Evolutionary conservation across 192 early-diverging fungal genomes (phyloP).

Genomic region (Backusella tarrabulga): DNA sequence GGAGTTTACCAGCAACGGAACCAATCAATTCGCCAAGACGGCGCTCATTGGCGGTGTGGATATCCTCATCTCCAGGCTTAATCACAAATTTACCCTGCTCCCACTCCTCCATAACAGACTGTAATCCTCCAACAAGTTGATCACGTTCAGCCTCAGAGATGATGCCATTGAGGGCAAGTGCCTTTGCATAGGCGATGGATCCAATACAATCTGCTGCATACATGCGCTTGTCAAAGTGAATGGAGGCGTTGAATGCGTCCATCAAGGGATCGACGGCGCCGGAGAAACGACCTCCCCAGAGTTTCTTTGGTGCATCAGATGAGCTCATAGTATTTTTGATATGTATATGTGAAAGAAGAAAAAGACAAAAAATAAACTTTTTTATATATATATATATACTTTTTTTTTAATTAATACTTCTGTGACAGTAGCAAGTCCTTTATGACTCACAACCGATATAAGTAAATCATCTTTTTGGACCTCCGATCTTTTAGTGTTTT

Average conservation of each 20-base stretch:
- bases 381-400: neutral
- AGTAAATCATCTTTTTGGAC: neutral
- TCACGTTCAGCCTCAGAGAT: slow-evolving; percentile 75
- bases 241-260: slow-evolving; percentile 95
- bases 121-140: slow-evolving; percentile 72
- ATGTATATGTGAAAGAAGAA: neutral
- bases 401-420: neutral
- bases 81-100: slow-evolving; percentile 66
- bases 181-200: slow-evolving; percentile 88
- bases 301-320: slow-evolving; percentile 36
- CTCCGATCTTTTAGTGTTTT: neutral
- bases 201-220: slow-evolving; percentile 85
- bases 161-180: slow-evolving; percentile 69
- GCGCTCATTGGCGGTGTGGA: slow-evolving; percentile 98
- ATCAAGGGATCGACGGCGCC: slow-evolving; percentile 94
- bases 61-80: slow-evolving; percentile 89
- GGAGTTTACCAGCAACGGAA: slow-evolving; percentile 91
- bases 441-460: slow-evolving; percentile 18
- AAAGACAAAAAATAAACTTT: neutral
- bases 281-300: slow-evolving; percentile 89
- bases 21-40: slow-evolving; percentile 92
- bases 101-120: slow-evolving; percentile 83
- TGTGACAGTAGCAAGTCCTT: neutral
- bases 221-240: slow-evolving; percentile 93
- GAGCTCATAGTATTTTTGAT: neutral